These are phyloP conservation scores for Aspergillus melleus DNA, from an alignment of 2,329 filamentous ascomycete species.

Conservation along the genomic window DNA sequence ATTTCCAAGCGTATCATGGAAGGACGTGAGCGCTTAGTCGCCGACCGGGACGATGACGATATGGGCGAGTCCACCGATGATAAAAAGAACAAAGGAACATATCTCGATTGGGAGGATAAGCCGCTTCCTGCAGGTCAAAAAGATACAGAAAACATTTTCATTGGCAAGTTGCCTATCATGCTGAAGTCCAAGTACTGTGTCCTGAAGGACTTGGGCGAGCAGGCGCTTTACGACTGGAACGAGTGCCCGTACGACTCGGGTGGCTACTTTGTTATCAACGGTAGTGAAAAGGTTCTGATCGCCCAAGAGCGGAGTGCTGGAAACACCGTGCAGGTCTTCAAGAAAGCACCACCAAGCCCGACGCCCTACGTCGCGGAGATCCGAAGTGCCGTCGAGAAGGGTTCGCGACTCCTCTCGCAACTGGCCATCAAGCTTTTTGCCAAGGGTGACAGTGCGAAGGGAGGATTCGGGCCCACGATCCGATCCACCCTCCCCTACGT, in stretches of 20 bases:
- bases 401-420: constrained; percentile 89
- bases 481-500: constrained; percentile 91
- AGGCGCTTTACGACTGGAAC: constrained; percentile 85
- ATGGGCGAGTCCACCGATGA: constrained; percentile 55
- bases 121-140: constrained; percentile 50
- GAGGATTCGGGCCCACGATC: constrained; percentile 82
- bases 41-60: constrained; percentile 64
- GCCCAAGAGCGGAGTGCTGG: constrained; percentile 96
- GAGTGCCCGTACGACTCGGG: constrained; percentile 98
- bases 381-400: constrained; percentile 92
- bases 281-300: constrained; percentile 96
- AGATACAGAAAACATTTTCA: constrained; percentile 75
- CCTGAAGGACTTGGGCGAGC: constrained; percentile 77
- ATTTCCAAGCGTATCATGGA: constrained; percentile 83
- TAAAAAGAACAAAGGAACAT: constrained; percentile 45
- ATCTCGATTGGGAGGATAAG: constrained; percentile 51
- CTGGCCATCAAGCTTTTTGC: constrained; percentile 87
- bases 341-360: constrained; percentile 89
- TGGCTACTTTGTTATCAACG: constrained; percentile 99
- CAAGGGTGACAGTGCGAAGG: constrained; percentile 77
- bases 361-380: constrained; percentile 96
- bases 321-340: constrained; percentile 99
- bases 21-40: constrained; percentile 73
- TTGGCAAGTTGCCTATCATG: constrained; percentile 97
- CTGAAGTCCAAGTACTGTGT: constrained; percentile 96